phyloP scores from a whole-genome alignment of 129 eudicot species.

The Dittrichia graveolens region DNA sequence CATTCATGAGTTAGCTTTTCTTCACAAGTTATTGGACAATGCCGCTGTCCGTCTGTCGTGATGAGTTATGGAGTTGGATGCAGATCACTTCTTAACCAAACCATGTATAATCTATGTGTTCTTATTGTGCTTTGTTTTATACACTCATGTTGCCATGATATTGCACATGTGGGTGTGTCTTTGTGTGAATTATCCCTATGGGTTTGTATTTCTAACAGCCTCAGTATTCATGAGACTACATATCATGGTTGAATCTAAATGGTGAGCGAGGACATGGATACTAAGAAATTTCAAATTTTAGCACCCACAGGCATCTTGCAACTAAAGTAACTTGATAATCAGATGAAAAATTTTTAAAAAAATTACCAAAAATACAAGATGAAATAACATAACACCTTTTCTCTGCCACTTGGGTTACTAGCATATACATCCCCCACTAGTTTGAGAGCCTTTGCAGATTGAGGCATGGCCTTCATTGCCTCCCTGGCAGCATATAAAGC shows the following conservation, averaged over 20 bases:
- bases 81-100: too few species aligned
- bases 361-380: neutral
- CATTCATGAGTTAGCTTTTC: too few species aligned
- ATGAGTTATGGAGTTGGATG: too few species aligned
- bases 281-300: neutral
- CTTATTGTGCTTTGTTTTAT: too few species aligned
- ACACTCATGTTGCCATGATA: too few species aligned
- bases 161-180: too few species aligned
- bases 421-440: slow-evolving; percentile 98
- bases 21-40: too few species aligned
- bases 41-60: too few species aligned
- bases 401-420: slow-evolving; percentile 82
- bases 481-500: slow-evolving; percentile 91
- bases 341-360: neutral
- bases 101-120: too few species aligned
- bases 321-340: neutral
- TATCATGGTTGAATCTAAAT: neutral
- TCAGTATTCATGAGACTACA: too few species aligned
- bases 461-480: slow-evolving; percentile 99
- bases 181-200: too few species aligned
- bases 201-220: too few species aligned
- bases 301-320: neutral
- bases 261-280: neutral
- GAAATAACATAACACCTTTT: slow-evolving; percentile 56
- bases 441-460: slow-evolving; percentile 92